Base-by-base conservation (phyloP, 208 protist genomes). In the Endotrypanum monterogeii region DNA sequence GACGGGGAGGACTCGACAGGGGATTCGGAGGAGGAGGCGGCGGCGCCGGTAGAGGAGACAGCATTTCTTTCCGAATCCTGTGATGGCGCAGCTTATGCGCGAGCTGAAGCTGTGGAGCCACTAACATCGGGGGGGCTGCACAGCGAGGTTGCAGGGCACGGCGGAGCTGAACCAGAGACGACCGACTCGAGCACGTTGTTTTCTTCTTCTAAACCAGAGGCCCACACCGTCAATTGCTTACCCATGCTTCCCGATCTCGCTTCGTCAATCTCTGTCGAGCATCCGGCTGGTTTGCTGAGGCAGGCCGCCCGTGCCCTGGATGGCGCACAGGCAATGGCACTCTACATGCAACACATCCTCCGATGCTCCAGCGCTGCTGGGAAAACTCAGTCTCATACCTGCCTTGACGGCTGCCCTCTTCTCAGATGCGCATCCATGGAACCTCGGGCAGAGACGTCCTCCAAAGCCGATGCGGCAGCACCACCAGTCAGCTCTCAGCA, bases 271-370 rank as follows among this genome's bases (percentile, higher is more conserved):
- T 25, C 63, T 68, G 20, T 9, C 44, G 25, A 8, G 28, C 63
- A 50, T 2, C 3, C 63, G 1, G 11, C 0, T 28, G 48, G 18
- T 5, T 12, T 16, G 16, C n/a, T 32, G 63, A 50, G 41, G 5
- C 44, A 23, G 44, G 63, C 63, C 44, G 63, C 37, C 37, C 44
- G 25, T 37, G n/a, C 44, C 32, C 46, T 80, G 37, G 57, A 76
- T 51, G 76, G 76, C 20, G 12, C 30, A 7, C 65, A 56, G 18
- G 76, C 76, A 11, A 81, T 81, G 76, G 37, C 69, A 12, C 58
- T 81, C 12, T 81, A 81, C 65, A 76, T 81, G 71, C 76, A 71
- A 48, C 76, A 61, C 56, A 23, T 81, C 9, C 55, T 75, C 16
- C 41, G 32, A 3, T 69, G 71, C 54, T 46, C 28, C 20, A 32